Conservation (phyloP, 2,329 filamentous ascomycete genomes). For the Colletotrichum graminicola region DNA sequence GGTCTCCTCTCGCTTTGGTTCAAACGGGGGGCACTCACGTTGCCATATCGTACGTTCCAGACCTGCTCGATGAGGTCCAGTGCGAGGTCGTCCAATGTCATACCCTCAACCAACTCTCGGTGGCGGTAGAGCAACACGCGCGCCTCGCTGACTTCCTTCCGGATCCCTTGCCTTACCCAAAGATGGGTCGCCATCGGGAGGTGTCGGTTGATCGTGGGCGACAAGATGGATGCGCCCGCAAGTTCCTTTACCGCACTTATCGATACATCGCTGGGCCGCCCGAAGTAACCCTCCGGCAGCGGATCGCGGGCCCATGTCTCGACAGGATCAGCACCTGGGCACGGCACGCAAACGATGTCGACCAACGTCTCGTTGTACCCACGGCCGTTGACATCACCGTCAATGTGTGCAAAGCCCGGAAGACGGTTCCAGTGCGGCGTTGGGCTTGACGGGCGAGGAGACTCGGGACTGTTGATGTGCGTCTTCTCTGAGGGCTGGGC, state of each 20-base stretch:
- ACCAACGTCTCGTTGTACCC: conserved; percentile 66
- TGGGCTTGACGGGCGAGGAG: not conserved
- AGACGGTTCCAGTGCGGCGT: conserved; percentile 47
- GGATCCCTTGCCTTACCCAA: conserved; percentile 67
- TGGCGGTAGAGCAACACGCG: conserved; percentile 66
- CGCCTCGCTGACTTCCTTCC: conserved; percentile 60
- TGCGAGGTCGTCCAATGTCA: conserved; percentile 60
- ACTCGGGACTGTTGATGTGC: not conserved
- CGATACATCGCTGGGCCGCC: conserved; percentile 47
- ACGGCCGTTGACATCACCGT: conserved; percentile 56
- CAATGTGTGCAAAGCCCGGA: conserved; percentile 57
- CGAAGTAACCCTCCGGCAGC: conserved; percentile 61
- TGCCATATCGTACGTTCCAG: conserved; percentile 49
- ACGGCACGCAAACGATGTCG: conserved; percentile 67
- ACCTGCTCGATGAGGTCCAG: conserved; percentile 62
- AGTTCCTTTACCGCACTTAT: conserved; percentile 48
- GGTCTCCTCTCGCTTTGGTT: not conserved
- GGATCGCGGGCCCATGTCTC: conserved; percentile 66
- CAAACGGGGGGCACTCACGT: conserved; percentile 45
- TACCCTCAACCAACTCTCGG: conserved; percentile 55
- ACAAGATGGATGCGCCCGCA: conserved; percentile 44
- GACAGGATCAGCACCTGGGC: conserved; percentile 65
- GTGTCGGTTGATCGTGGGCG: conserved; percentile 27
- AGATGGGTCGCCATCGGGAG: conserved; percentile 53
- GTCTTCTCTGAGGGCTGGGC: conserved; percentile 19